Evolutionary conservation across 345 rosid species (phyloP), one percentile per base, ranked within the genome.

Genomic region (Gossypium longicalyx): DNA sequence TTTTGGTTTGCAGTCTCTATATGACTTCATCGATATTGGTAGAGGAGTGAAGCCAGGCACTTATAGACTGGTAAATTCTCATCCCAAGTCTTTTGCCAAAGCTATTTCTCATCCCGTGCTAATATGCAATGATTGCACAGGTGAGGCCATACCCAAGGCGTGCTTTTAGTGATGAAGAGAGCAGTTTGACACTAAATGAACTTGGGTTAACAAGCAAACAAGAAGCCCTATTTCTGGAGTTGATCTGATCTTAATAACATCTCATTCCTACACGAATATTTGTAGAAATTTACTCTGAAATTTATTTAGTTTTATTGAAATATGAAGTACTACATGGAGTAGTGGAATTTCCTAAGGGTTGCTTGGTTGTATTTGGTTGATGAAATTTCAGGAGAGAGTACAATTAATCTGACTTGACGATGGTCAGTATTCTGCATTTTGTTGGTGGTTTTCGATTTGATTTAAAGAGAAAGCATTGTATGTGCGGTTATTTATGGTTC

Each of bases 131-230:
- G 8, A 58, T 12, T 49, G 77, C 69, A 84, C 90, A 96, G 99
- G 99, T 96, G 89, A 88, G 98, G 84, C 99, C 99, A 54, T 96
- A 87, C 79, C 97, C 98, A 0, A 86, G 98, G 89, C 93, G 89
- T n/a, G 93, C 97, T 45, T 95, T 93, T 85, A 84, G 90, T 9
- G 90, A 87, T 49, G 97, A 87, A 52, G 98, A 96, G 82, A 79
- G 89, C 62, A 74, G 76, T 45, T 76, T 87, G 70, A 83, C 95
- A 2, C 82, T 96, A 78, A 90, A 75, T 13, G 98, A 96, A 80
- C 95, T 91, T 44, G 99, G 99, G 16, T 84, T 96, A 74, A 87
- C 93, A 9, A 90, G 89, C 88, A 96, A 91, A 82, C 99, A 91
- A 76, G 99, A 96, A 83, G 99, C 99, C 70, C 71, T 96, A 82